Conservation (phyloP, 2,329 filamentous ascomycete genomes). For the Cyanodermella asteris region DNA sequence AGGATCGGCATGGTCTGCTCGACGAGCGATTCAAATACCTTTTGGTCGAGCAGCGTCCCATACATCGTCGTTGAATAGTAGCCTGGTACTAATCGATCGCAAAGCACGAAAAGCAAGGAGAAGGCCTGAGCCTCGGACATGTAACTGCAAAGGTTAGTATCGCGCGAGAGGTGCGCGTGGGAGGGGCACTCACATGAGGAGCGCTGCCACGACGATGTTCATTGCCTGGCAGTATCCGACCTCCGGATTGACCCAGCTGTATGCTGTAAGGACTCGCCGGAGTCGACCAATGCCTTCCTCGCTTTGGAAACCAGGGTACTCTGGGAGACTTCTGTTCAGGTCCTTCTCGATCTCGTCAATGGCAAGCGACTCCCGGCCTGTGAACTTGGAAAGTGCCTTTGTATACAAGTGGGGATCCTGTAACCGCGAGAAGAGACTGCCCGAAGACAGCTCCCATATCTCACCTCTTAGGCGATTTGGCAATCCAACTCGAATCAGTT, state of each 20-base stretch:
- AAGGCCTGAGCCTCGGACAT: conserved; percentile 94
- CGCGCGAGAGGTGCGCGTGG: conserved; percentile 5
- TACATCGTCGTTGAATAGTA: conserved; percentile 99
- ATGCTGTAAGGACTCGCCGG: conserved; percentile 78
- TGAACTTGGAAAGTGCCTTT: conserved; percentile 65
- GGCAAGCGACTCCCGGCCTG: conserved; percentile 71
- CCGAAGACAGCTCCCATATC: conserved; percentile 87
- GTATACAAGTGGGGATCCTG: conserved; percentile 66
- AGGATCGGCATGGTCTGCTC: conserved; percentile 97
- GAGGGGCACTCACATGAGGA: conserved; percentile 53
- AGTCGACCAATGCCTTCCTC: conserved; percentile 83
- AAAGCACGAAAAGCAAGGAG: conserved; percentile 75
- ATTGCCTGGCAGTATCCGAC: conserved; percentile 98
- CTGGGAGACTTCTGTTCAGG: conserved; percentile 81
- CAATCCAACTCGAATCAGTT: conserved; percentile 82
- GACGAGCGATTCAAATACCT: conserved; percentile 93
- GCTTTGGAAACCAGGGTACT: conserved; percentile 93
- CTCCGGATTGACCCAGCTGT: conserved; percentile 90
- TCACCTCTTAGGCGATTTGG: conserved; percentile 85
- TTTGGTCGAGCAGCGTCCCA: conserved; percentile 84
- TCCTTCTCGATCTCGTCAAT: conserved; percentile 99
- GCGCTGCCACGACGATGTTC: conserved; percentile 97
- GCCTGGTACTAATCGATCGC: conserved; percentile 77
- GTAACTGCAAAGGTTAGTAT: conserved; percentile 32
- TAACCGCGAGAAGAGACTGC: conserved; percentile 69